A percentile compares a stretch with the other conserved stretches of the same genome.
Evolutionary conservation across 495 filamentous ascomycete genomes (phyloP).

Genomic region (Trypethelium eluteriae): DNA sequence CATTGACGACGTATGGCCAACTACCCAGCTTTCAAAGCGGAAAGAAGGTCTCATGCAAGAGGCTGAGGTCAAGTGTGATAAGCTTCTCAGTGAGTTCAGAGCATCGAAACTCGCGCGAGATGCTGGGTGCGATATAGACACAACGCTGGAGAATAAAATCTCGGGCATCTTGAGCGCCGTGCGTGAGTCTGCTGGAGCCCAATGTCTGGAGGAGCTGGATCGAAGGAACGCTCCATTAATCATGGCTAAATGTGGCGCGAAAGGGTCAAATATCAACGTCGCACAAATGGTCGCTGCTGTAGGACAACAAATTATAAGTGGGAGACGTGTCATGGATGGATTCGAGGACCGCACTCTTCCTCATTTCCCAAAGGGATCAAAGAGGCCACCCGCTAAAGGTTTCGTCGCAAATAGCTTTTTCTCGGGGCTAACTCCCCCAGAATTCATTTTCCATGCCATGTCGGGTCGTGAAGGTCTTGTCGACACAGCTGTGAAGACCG

Average conservation of each 20-base stretch:
- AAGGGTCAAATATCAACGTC: constrained; percentile 94
- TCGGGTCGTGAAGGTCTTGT: constrained; percentile 96
- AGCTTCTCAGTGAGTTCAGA: constrained; percentile 76
- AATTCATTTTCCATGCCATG: constrained; percentile 98
- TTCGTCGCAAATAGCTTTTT: constrained; percentile 98
- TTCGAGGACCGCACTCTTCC: constrained; percentile 93
- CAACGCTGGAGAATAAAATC: constrained; percentile 83
- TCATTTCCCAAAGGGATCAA: constrained; percentile 88
- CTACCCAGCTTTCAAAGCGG: constrained; percentile 52
- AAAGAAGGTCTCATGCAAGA: constrained; percentile 69
- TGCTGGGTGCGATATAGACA: constrained; percentile 79
- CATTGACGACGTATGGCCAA: constrained; percentile 86
- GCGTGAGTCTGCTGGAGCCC: constrained; percentile 79
- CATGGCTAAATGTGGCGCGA: constrained; percentile 96
- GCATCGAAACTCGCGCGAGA: constrained; percentile 70
- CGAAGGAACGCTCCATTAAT: constrained; percentile 87
- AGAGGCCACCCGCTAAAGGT: constrained; percentile 85
- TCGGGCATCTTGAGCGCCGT: constrained; percentile 88
- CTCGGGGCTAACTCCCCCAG: constrained; percentile 76
- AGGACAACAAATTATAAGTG: constrained; percentile 94
- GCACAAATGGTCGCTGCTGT: constrained; percentile 98
- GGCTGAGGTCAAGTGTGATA: constrained; percentile 74
- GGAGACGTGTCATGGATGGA: constrained; percentile 86
- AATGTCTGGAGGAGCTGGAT: constrained; percentile 83
- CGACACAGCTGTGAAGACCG: constrained; percentile 99